A percentile compares a stretch with the other conserved stretches of the same genome.
Conservation (phyloP, 805 yeast species). For the Schizosaccharomyces osmophilus region DNA sequence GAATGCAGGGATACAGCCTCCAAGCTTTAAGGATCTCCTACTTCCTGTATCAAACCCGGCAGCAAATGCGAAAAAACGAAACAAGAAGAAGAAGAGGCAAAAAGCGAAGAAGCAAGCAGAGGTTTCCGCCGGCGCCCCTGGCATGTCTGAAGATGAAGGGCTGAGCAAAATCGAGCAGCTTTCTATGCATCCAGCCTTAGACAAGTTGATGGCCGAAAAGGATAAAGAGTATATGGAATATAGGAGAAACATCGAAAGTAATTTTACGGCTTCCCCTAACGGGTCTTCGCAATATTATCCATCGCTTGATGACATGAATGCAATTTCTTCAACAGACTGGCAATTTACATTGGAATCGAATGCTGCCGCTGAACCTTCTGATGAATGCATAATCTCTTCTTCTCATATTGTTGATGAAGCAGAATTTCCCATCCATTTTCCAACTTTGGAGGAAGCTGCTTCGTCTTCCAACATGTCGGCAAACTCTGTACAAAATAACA, state of each 20-base stretch:
- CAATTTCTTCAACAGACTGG: background rate
- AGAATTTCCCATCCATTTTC: background rate
- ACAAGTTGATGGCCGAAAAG: too few relatives aligned
- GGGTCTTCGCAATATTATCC: background rate
- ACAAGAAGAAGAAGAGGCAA: constrained; percentile 6
- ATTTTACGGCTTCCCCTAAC: background rate
- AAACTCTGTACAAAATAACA: background rate
- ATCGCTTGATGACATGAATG: background rate
- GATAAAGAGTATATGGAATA: background rate
- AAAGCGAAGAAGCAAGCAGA: background rate
- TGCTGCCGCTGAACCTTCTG: background rate
- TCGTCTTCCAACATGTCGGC: background rate
- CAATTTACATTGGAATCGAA: background rate
- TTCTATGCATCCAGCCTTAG: too few relatives aligned
- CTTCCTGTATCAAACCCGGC: background rate
- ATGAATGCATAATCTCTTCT: background rate
- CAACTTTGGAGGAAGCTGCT: background rate
- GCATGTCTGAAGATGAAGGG: too few relatives aligned
- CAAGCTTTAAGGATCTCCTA: background rate
- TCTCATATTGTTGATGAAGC: background rate
- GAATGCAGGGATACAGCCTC: background rate
- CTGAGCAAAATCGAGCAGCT: too few relatives aligned
- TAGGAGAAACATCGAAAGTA: background rate
- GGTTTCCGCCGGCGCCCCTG: background rate
- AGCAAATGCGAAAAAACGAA: constrained; percentile 5